Evolutionary conservation across 2,329 filamentous ascomycete species (phyloP).

Genomic region (Phialophora macrospora): DNA sequence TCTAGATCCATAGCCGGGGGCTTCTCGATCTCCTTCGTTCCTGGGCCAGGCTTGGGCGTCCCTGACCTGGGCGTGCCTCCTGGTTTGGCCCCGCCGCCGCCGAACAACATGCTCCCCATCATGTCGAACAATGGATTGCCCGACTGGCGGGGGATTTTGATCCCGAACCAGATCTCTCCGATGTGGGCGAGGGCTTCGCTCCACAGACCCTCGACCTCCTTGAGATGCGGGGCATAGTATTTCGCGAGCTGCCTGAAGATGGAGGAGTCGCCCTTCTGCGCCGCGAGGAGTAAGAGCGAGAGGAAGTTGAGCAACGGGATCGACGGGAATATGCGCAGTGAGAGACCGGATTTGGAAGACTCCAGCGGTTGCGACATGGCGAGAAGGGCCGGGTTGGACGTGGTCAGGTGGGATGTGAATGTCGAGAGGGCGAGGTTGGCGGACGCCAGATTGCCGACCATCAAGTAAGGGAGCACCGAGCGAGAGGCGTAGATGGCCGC

Average conservation of each 20-base stretch:
- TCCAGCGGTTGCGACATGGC: conserved; percentile 76
- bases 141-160: conserved; percentile 80
- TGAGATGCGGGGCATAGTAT: conserved; percentile 80
- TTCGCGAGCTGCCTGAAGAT: conserved; percentile 79
- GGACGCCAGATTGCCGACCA: conserved; percentile 86
- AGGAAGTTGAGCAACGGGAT: conserved; percentile 96
- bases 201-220: conserved; percentile 74
- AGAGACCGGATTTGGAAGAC: conserved; percentile 67
- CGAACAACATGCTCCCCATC: conserved; percentile 94
- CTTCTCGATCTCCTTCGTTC: conserved; percentile 32
- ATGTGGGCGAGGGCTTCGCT: conserved; percentile 81
- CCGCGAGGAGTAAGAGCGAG: conserved; percentile 77
- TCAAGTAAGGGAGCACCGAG: conserved; percentile 85
- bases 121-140: conserved; percentile 90
- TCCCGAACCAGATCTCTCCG: conserved; percentile 95
- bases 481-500: conserved; percentile 85
- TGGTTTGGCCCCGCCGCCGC: conserved; percentile 50
- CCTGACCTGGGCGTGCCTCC: conserved; percentile 53
- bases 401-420: conserved; percentile 70
- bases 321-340: conserved; percentile 78
- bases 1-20: conserved; percentile 53
- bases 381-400: conserved; percentile 61
- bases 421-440: conserved; percentile 81
- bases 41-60: conserved; percentile 37
- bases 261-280: conserved; percentile 78